Conservation (phyloP, 2,329 filamentous ascomycete species). For the Parastagonospora nodorum region DNA sequence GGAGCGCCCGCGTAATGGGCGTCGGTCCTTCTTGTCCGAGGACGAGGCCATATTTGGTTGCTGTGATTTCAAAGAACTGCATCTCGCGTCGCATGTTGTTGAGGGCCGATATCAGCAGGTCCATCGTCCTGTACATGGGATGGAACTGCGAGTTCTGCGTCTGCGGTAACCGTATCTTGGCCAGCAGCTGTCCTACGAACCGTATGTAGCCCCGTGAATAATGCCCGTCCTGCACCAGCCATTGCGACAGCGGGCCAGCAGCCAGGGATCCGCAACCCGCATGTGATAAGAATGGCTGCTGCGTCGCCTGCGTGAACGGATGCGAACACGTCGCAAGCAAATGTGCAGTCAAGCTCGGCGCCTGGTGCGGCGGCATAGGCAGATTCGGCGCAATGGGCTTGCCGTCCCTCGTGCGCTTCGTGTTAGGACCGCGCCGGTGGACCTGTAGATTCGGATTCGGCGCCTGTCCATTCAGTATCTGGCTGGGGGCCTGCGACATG, state of each 20-base stretch:
- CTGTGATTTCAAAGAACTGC: constrained; percentile 69
- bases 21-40: constrained; percentile 53
- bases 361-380: constrained; percentile 24
- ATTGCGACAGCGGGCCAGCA: constrained; percentile 62
- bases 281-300: constrained; percentile 67
- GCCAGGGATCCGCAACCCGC: constrained; percentile 67
- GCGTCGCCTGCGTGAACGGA: constrained; percentile 63
- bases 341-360: constrained; percentile 61
- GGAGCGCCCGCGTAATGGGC: constrained; percentile 58
- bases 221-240: constrained; percentile 74
- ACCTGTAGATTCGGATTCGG: constrained; percentile 56
- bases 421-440: constrained; percentile 50
- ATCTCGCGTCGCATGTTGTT: constrained; percentile 71
- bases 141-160: constrained; percentile 50
- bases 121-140: constrained; percentile 62
- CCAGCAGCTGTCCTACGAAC: constrained; percentile 68
- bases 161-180: constrained; percentile 63
- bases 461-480: constrained; percentile 52
- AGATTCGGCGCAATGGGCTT: constrained; percentile 42
- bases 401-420: constrained; percentile 45
- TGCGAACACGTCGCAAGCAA: constrained; percentile 58
- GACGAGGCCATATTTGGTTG: constrained; percentile 62
- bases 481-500: constrained; percentile 27
- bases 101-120: constrained; percentile 67
- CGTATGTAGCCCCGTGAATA: constrained; percentile 73